Conservation (phyloP, 2,329 filamentous ascomycete genomes). For the Penicillium sp. region DNA sequence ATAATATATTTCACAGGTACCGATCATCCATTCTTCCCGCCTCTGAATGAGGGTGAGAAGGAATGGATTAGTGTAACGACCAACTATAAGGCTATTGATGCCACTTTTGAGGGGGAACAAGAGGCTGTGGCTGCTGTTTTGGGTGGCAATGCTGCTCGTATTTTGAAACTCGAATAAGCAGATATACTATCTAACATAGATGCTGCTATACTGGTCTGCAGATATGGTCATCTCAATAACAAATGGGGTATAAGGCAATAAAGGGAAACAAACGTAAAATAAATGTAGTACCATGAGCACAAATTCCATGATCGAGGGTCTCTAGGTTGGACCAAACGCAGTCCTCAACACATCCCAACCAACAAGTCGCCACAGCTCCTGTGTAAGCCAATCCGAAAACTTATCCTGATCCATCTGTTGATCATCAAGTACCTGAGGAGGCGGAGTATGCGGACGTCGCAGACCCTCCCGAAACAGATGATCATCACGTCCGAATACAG, state of each 20-base stretch:
- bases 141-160: constrained; percentile 46
- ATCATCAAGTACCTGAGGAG: constrained; percentile 14
- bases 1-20: constrained; percentile 32
- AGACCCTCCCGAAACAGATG: constrained; percentile 31
- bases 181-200: not conserved
- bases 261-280: not conserved
- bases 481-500: constrained; percentile 41
- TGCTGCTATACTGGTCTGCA: not conserved
- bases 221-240: not conserved
- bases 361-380: constrained; percentile 56
- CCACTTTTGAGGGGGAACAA: constrained; percentile 33
- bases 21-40: constrained; percentile 48
- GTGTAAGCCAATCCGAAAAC: constrained; percentile 54
- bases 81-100: constrained; percentile 47
- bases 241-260: not conserved
- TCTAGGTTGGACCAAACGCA: not conserved
- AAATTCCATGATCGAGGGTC: not conserved
- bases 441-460: constrained; percentile 20
- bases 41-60: constrained; percentile 34
- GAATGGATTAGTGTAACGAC: constrained; percentile 49
- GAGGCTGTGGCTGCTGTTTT: constrained; percentile 37
- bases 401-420: constrained; percentile 30
- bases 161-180: constrained; percentile 37
- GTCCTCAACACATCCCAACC: constrained; percentile 52
- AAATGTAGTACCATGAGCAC: not conserved